Evolutionary conservation across 495 filamentous ascomycete species (phyloP), one percentile per base, ranked within the genome.

Genomic region (Penicillium lividum): DNA sequence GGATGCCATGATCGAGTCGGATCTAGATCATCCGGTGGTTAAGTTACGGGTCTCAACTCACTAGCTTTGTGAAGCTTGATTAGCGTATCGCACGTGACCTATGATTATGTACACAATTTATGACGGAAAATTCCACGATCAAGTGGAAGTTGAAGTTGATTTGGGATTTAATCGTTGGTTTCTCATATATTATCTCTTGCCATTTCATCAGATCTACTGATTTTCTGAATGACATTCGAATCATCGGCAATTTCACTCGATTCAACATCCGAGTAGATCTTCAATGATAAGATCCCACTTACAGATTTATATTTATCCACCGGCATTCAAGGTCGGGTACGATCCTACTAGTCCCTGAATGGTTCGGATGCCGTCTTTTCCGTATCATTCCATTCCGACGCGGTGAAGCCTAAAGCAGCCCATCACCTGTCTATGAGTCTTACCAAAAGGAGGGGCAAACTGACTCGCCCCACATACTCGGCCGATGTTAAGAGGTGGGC

Each of bases 1-100:
- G 47, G 87, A 85, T 11, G 86, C 81, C 89, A 91, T 92, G 53
- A 40, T 40, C 15, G 7, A 22, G 22, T 15, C 11, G 13, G 13
- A 38, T 38, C 34, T 27, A 18, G 28, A 47, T 47, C 45, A 40
- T 40, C 38, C 38, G 7, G 15, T 22, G 22, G 22, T 22, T 22
- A 22, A 22, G 22, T 22, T 22, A 22, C 15, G 38, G 38, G 38
- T 40, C 38, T 40, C 10, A 40, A 40, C 38, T 36, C 33, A 40
- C 10, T 11, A n/a, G 38, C 38, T 16, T 16, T 13, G 10, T n/a
- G 3, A 16, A 40, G 38, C 38, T 40, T 40, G 38, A 16, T 16
- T 4, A 16, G 15, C 38, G 8, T 40, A 40, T 40, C 38, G 1
- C 38, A 40, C 38, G 38, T 40, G 38, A 40, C 38, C 15, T 16